Conservation (phyloP, 228 moss, liverwort and hornwort species). For the Sphagnum magellanicum region DNA sequence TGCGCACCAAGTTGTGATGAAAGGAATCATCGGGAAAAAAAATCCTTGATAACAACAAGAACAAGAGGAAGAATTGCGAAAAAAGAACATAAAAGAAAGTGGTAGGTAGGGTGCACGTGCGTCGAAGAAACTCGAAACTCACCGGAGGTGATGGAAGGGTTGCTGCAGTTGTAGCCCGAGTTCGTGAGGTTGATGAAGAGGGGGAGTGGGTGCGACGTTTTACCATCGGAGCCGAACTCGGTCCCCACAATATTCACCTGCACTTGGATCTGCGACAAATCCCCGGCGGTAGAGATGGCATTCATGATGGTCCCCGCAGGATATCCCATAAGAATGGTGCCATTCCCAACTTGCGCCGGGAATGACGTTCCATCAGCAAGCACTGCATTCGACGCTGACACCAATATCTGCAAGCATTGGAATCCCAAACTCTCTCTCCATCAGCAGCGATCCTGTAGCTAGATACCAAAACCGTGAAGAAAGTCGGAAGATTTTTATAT, state of each 20-base stretch:
- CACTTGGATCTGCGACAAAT: slow-evolving; percentile 8
- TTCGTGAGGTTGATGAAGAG: slow-evolving; percentile 18
- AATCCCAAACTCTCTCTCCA: no score
- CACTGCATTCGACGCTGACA: background rate
- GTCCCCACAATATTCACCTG: slow-evolving; percentile 18
- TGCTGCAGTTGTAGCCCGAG: slow-evolving; percentile 18
- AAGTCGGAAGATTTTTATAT: no score
- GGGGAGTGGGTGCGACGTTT: slow-evolving; percentile 17
- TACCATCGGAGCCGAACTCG: slow-evolving; percentile 26
- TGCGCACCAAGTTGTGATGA: background rate
- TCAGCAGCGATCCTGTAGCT: no score
- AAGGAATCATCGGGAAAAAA: background rate
- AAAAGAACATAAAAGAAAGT: background rate
- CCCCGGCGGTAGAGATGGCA: slow-evolving; percentile 26
- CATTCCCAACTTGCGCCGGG: slow-evolving; percentile 8
- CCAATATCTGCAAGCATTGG: background rate
- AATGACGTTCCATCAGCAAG: background rate
- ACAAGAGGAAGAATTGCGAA: background rate
- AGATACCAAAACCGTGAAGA: no score
- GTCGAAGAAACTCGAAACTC: slow-evolving; percentile 3
- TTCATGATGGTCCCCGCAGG: slow-evolving; percentile 14
- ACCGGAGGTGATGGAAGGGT: background rate
- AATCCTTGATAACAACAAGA: background rate
- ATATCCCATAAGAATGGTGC: slow-evolving; percentile 19
- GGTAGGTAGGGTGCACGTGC: background rate